phyloP scores from a whole-genome alignment of 2,329 filamentous ascomycete genomes.

The Penicillium sp. region DNA sequence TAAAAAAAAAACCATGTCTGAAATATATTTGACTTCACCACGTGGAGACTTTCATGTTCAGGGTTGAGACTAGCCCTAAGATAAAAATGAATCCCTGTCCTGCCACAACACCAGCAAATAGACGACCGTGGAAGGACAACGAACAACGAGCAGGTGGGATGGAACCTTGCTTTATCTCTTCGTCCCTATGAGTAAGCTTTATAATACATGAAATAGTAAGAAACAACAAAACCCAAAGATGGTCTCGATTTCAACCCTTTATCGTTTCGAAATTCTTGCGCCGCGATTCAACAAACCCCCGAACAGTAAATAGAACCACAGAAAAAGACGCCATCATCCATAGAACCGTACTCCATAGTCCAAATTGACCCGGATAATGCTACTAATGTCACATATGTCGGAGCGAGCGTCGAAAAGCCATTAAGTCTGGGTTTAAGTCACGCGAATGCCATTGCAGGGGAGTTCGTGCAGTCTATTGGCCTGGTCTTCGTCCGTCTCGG shows the following conservation, averaged over 20 bases:
- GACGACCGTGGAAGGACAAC: background rate
- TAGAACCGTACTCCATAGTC: background rate
- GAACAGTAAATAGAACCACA: constrained; percentile 6
- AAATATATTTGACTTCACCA: background rate
- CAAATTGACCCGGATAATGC: background rate
- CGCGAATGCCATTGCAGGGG: constrained; percentile 12
- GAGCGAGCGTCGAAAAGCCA: background rate
- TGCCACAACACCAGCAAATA: background rate
- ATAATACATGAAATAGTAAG: background rate
- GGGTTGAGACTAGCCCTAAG: background rate
- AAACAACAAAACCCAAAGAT: constrained; percentile 6
- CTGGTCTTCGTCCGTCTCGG: constrained; percentile 13
- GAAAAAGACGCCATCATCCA: background rate
- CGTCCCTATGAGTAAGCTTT: background rate
- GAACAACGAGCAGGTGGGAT: background rate
- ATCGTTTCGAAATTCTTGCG: background rate
- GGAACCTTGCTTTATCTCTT: background rate
- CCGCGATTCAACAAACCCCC: background rate
- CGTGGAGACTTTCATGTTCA: background rate
- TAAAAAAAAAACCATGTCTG: background rate
- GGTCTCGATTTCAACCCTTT: background rate
- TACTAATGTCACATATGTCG: background rate
- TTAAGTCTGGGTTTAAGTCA: background rate
- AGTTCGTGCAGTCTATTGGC: constrained; percentile 14
- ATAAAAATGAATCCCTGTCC: background rate